Evolutionary conservation across 208 protist species (phyloP).

Genomic region (Leishmania amazonensis): DNA sequence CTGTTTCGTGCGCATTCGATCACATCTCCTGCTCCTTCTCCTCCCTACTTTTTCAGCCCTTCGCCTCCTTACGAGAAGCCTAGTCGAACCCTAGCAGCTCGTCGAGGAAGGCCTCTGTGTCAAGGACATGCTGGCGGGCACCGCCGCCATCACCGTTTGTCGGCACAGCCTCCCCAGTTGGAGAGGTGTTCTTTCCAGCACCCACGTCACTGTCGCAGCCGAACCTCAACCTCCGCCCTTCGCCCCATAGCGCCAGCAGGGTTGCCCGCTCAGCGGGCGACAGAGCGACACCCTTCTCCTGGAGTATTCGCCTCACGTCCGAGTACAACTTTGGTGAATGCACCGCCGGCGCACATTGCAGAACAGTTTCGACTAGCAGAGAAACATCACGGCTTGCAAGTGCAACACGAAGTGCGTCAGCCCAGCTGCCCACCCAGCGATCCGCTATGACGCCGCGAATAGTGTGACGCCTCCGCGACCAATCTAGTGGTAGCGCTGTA

Average conservation of each 20-base stretch:
- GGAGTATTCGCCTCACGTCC: slow-evolving; percentile 18
- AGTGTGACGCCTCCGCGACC: slow-evolving; percentile 28
- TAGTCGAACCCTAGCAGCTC: slow-evolving; percentile 35
- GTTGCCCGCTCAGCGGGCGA: slow-evolving; percentile 36
- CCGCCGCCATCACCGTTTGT: neutral
- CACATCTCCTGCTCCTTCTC: neutral
- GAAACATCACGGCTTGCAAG: slow-evolving; percentile 38
- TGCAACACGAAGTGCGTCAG: slow-evolving; percentile 58
- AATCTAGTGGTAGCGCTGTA: slow-evolving; percentile 39
- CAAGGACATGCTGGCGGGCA: neutral
- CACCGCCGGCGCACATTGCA: slow-evolving; percentile 34
- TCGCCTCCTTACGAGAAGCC: neutral
- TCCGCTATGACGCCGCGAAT: slow-evolving; percentile 43
- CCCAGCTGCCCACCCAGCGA: slow-evolving; percentile 72
- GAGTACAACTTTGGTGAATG: slow-evolving; percentile 35
- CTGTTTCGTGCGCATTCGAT: neutral
- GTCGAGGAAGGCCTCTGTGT: slow-evolving; percentile 24
- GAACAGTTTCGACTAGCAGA: slow-evolving; percentile 39
- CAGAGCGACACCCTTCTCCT: slow-evolving; percentile 16
- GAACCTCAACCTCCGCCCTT: neutral
- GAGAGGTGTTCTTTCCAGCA: neutral
- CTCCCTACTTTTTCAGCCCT: neutral
- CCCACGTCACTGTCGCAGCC: neutral
- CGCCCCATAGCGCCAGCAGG: slow-evolving; percentile 27
- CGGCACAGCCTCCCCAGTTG: neutral